These are phyloP conservation scores for Umbelopsis isabellina DNA, from an alignment of 192 early-diverging fungal species.

Conservation along the genomic window DNA sequence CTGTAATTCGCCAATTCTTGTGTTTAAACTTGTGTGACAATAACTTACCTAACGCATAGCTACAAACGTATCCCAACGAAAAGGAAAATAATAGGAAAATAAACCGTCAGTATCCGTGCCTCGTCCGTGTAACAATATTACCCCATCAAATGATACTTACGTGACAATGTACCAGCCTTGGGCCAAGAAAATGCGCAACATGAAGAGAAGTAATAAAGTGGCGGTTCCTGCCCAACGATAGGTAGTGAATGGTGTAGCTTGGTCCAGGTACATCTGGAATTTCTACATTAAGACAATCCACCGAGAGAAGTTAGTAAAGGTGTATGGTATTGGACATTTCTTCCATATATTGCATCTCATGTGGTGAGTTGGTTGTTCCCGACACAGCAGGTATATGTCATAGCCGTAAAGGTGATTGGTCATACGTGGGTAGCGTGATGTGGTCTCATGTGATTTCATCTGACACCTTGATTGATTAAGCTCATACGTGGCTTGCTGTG, in stretches of 20 bases:
- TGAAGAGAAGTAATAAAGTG: slow-evolving; percentile 64
- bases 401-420: no score
- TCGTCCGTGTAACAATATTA: neutral
- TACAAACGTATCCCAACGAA: slow-evolving; percentile 24
- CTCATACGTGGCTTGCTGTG: slow-evolving; percentile 14
- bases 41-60: slow-evolving; percentile 42
- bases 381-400: no score
- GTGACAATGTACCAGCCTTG: slow-evolving; percentile 98
- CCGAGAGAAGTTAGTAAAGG: neutral
- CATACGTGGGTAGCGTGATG: no score
- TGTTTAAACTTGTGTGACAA: neutral
- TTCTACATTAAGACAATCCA: slow-evolving; percentile 47
- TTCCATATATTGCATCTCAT: no score
- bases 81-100: neutral
- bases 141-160: slow-evolving; percentile 56
- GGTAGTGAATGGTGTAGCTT: slow-evolving; percentile 72
- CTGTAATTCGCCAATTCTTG: neutral
- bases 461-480: neutral
- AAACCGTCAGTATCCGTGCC: neutral
- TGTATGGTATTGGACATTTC: neutral
- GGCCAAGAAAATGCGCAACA: slow-evolving; percentile 76
- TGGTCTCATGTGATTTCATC: no score
- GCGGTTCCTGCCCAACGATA: slow-evolving; percentile 79
- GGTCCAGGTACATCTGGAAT: slow-evolving; percentile 82
- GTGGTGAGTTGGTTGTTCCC: no score